phyloP scores from a whole-genome alignment of 2,329 filamentous ascomycete genomes.

The Colletotrichum navitas region DNA sequence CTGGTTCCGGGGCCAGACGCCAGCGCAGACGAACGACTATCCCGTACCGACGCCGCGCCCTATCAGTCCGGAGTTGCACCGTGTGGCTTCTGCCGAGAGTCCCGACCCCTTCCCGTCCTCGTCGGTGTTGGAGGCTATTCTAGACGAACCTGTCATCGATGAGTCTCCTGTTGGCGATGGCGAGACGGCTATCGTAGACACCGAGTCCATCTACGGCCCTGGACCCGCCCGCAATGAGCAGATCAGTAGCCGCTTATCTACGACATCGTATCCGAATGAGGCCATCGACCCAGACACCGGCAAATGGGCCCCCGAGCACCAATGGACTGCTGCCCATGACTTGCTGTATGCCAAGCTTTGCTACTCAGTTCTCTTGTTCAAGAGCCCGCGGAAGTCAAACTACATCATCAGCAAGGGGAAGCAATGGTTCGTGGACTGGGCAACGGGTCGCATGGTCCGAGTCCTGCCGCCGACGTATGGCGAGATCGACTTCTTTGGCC shows the following conservation, averaged over 20 bases:
- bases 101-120: constrained; percentile 31
- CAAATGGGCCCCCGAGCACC: constrained; percentile 69
- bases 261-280: constrained; percentile 59
- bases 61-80: constrained; percentile 20
- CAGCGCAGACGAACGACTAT: constrained; percentile 46
- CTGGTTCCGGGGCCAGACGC: constrained; percentile 59
- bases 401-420: constrained; percentile 69
- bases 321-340: constrained; percentile 68
- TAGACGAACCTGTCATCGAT: constrained; percentile 36
- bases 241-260: constrained; percentile 56
- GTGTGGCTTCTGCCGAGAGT: constrained; percentile 17
- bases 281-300: constrained; percentile 62
- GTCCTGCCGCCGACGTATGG: constrained; percentile 68
- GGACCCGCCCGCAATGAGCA: constrained; percentile 39
- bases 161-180: constrained; percentile 7
- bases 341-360: constrained; percentile 71
- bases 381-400: constrained; percentile 69
- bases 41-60: constrained; percentile 40
- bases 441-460: constrained; percentile 66
- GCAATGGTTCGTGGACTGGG: constrained; percentile 72
- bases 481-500: constrained; percentile 62
- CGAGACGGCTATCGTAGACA: constrained; percentile 26
- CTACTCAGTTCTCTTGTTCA: constrained; percentile 69
- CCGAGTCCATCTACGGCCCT: constrained; percentile 36
- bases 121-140: constrained; percentile 14